Evolutionary conservation across 768 basidiomycete species (phyloP).

Genomic region (Suillus fuscotomentosus): DNA sequence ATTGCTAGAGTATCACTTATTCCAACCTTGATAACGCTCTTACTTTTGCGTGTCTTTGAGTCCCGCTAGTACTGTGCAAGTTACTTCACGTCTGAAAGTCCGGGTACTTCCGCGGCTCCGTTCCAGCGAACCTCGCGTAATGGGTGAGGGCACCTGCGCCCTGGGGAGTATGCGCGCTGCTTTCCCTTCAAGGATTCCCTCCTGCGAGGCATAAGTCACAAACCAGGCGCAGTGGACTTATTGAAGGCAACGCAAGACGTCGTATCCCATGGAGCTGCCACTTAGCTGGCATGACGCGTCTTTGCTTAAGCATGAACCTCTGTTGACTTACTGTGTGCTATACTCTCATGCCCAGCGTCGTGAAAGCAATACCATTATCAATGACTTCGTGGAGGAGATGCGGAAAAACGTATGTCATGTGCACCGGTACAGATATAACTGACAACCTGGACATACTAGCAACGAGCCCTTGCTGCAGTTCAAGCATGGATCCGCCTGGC

Average conservation of each 20-base stretch:
- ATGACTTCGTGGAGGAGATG: conserved; percentile 15
- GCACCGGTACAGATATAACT: background rate
- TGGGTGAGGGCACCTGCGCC: background rate
- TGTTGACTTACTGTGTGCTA: conserved; percentile 5
- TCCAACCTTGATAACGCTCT: conserved; percentile 1
- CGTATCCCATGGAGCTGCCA: conserved; percentile 18
- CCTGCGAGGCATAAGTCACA: background rate
- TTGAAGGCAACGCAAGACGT: background rate
- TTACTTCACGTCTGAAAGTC: background rate
- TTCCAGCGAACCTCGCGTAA: background rate
- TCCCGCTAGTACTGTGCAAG: background rate
- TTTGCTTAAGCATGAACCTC: conserved; percentile 21
- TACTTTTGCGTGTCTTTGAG: no score
- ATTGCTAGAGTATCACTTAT: conserved; percentile 14
- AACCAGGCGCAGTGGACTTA: background rate
- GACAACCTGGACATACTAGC: background rate
- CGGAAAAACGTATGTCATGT: conserved; percentile 1
- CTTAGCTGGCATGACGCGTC: conserved; percentile 15
- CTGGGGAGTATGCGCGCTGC: background rate
- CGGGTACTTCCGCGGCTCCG: background rate
- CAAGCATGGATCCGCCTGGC: conserved; percentile 15
- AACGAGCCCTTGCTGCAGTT: conserved; percentile 13
- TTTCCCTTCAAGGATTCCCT: background rate
- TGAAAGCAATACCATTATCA: background rate
- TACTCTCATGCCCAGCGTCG: background rate